phyloP scores from a whole-genome alignment of 2,329 filamentous ascomycete species.

The Talaromyces pinophilus region DNA sequence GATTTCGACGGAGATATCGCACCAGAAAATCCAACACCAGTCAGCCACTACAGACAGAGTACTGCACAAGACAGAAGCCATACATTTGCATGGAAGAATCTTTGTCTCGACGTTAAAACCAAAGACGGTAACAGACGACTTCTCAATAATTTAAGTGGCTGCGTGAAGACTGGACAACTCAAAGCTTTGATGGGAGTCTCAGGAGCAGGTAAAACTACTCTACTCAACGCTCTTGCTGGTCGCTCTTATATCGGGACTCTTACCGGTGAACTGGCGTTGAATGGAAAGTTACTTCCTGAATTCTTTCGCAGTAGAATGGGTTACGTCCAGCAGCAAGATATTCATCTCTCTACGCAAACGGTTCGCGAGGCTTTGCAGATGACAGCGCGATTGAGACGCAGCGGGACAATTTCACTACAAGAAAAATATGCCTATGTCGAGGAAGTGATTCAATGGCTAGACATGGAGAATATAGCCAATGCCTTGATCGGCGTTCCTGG shows the following conservation, averaged over 20 bases:
- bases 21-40: not conserved
- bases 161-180: constrained; percentile 51
- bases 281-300: constrained; percentile 58
- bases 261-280: constrained; percentile 62
- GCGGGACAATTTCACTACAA: constrained; percentile 54
- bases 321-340: constrained; percentile 66
- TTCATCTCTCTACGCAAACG: constrained; percentile 62
- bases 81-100: constrained; percentile 53
- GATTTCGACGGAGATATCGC: not conserved
- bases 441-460: constrained; percentile 62
- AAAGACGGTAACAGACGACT: constrained; percentile 47
- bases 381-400: constrained; percentile 65
- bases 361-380: constrained; percentile 67
- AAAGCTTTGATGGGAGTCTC: constrained; percentile 56
- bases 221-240: constrained; percentile 72
- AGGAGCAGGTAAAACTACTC: constrained; percentile 78
- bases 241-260: constrained; percentile 66
- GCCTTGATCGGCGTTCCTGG: constrained; percentile 64
- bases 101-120: constrained; percentile 53
- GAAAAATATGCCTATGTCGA: constrained; percentile 68
- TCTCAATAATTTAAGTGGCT: constrained; percentile 50
- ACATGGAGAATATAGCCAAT: constrained; percentile 67
- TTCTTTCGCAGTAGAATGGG: constrained; percentile 65
- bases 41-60: not conserved
- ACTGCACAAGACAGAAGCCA: not conserved